phyloP scores from a whole-genome alignment of 495 filamentous ascomycete genomes.

The Copromyces sp. region DNA sequence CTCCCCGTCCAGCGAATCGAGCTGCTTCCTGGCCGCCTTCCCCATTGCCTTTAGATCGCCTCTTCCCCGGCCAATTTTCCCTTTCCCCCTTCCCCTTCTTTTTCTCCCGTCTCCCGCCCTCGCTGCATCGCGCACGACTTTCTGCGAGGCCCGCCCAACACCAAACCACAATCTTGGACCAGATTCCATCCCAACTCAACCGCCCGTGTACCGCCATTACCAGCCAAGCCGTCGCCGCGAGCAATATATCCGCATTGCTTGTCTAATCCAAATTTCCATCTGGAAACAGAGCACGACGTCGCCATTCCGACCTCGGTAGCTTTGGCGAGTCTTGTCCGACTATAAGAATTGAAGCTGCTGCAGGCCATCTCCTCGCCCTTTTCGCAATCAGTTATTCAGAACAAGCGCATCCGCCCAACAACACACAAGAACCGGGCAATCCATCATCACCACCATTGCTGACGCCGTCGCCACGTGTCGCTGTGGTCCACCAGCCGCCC shows the following conservation, averaged over 20 bases:
- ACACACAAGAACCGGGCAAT: not conserved
- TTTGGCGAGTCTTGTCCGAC: not conserved
- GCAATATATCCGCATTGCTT: not conserved
- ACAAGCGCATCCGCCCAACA: not conserved
- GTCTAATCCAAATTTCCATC: not conserved
- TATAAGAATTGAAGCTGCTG: not conserved
- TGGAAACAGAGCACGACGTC: not conserved
- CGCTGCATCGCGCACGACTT: not conserved
- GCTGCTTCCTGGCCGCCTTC: not conserved
- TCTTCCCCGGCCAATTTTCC: slow-evolving; percentile 21
- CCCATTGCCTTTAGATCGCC: slow-evolving; percentile 17
- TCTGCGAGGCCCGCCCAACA: not conserved
- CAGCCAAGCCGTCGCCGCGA: not conserved
- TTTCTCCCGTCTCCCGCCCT: slow-evolving; percentile 6
- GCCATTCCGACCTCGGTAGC: not conserved
- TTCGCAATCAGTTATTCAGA: not conserved
- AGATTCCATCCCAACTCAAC: not conserved
- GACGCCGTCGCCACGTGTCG: not conserved
- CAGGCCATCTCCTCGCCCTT: not conserved
- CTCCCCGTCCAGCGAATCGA: not conserved
- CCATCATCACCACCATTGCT: not conserved
- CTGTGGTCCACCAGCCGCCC: not conserved
- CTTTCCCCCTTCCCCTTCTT: slow-evolving; percentile 15
- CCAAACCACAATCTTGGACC: not conserved
- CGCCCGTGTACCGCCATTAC: not conserved